Conservation (phyloP, 805 yeast genomes). For the Myxozyma mucilagina region DNA sequence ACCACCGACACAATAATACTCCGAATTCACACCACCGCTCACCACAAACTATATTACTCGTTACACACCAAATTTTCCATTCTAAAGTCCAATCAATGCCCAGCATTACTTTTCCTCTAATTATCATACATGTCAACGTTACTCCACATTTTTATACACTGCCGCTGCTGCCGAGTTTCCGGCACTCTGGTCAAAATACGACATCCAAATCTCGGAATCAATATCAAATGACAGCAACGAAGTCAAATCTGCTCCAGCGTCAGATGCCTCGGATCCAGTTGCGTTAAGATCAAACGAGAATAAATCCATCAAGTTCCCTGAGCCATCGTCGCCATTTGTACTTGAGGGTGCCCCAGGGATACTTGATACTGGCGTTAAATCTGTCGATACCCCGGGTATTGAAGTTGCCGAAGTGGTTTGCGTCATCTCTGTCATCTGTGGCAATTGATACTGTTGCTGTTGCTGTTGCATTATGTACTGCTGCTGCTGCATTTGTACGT, state of each 20-base stretch:
- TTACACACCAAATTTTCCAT: too few relatives aligned
- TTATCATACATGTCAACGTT: background rate
- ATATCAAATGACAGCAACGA: constrained; percentile 26
- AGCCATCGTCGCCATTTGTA: background rate
- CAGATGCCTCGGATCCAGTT: constrained; percentile 8
- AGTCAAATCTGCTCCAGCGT: constrained; percentile 20
- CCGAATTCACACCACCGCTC: too few relatives aligned
- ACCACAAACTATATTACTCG: too few relatives aligned
- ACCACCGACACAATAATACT: too few relatives aligned
- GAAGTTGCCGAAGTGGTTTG: background rate
- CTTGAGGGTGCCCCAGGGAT: background rate
- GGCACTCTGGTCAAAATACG: constrained; percentile 17
- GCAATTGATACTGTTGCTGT: background rate
- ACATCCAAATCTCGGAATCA: constrained; percentile 28
- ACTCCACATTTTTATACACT: background rate
- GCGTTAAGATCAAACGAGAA: background rate
- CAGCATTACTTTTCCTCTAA: too few relatives aligned
- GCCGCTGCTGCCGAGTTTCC: background rate
- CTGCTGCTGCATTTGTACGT: background rate
- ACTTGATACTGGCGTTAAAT: background rate
- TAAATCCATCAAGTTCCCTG: constrained; percentile 1
- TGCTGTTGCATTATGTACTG: background rate
- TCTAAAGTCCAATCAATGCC: too few relatives aligned
- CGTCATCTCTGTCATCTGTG: background rate
- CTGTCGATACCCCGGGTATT: background rate